Conservation (phyloP, 108 stramenopile genomes). For the Fragilaria radians region DNA sequence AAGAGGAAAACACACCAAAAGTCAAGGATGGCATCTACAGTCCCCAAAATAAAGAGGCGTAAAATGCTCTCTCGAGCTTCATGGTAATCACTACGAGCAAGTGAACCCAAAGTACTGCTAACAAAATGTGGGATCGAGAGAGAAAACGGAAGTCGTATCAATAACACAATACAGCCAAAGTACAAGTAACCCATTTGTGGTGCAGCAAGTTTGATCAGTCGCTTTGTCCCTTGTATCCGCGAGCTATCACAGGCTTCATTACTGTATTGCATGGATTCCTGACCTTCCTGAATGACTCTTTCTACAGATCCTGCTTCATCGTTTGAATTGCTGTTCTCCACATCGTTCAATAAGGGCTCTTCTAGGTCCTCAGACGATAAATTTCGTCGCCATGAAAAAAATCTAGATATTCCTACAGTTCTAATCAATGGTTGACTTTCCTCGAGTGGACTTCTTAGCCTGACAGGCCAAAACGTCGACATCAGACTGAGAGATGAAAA, state of each 20-base stretch:
- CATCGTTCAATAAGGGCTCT: slow-evolving; percentile 1
- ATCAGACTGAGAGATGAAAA: slow-evolving; percentile 48
- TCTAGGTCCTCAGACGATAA: neutral
- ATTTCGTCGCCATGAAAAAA: neutral
- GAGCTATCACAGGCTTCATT: slow-evolving; percentile 21
- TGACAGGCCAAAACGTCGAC: slow-evolving; percentile 49
- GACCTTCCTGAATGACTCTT: neutral
- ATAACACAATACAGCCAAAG: slow-evolving; percentile 70
- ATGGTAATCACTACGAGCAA: slow-evolving; percentile 48
- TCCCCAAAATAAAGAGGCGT: slow-evolving; percentile 71
- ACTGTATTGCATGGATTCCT: neutral
- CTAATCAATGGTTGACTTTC: neutral
- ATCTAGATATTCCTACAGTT: neutral
- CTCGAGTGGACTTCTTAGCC: neutral
- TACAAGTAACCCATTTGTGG: slow-evolving; percentile 71
- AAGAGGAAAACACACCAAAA: slow-evolving; percentile 91
- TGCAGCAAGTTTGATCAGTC: slow-evolving; percentile 68
- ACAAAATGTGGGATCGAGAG: slow-evolving; percentile 85
- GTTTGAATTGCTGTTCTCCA: neutral
- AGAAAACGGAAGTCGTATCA: slow-evolving; percentile 82
- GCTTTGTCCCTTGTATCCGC: slow-evolving; percentile 61
- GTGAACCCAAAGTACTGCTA: slow-evolving; percentile 62
- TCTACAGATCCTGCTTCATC: neutral
- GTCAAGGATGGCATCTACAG: slow-evolving; percentile 71
- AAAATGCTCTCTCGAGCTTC: slow-evolving; percentile 64